phyloP scores from a whole-genome alignment of 164 flowering plant species.

The Nelumbo lutea region DNA sequence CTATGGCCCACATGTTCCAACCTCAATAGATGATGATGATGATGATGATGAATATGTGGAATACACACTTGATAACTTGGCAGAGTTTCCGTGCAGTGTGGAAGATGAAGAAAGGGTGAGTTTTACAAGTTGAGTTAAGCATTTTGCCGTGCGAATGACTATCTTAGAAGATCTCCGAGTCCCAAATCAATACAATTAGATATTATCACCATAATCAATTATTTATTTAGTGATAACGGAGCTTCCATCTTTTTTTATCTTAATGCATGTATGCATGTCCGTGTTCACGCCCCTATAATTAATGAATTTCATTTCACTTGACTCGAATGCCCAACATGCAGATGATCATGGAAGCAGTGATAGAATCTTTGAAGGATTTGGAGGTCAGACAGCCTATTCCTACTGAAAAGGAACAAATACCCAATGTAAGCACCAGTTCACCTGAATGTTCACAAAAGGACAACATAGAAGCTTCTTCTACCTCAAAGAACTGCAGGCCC shows the following conservation, averaged over 20 bases:
- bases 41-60: conserved; percentile 85
- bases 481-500: conserved; percentile 10
- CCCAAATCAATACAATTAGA: neutral
- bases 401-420: conserved; percentile 24
- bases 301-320: neutral
- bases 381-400: conserved; percentile 40
- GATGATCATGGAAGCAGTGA: conserved; percentile 90
- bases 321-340: conserved; percentile 18
- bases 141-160: neutral
- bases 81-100: conserved; percentile 63
- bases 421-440: conserved; percentile 15
- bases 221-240: neutral
- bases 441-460: conserved; percentile 21
- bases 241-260: neutral
- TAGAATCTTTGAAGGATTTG: conserved; percentile 69
- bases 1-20: conserved; percentile 53
- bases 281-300: neutral
- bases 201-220: neutral
- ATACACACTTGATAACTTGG: conserved; percentile 54
- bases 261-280: neutral
- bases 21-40: conserved; percentile 40
- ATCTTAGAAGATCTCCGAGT: neutral
- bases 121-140: neutral
- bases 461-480: conserved; percentile 22
- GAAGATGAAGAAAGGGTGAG: conserved; percentile 91